Evolutionary conservation across 2,329 filamentous ascomycete genomes (phyloP).

Genomic region (Metarhizium humberi): DNA sequence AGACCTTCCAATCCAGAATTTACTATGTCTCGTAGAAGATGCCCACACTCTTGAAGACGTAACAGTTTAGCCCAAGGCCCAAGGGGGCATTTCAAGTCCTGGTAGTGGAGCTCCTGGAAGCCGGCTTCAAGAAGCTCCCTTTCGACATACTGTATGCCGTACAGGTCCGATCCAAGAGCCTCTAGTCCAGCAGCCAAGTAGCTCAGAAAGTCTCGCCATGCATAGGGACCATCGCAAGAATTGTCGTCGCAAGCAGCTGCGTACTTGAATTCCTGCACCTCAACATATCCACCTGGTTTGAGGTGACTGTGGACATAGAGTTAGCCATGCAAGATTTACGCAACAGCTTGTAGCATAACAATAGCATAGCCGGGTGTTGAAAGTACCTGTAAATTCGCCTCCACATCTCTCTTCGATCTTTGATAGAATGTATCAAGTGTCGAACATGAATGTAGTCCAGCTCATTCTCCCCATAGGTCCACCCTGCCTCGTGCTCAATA

Average conservation of each 20-base stretch:
- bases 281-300: conserved; percentile 42
- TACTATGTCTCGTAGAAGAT: conserved; percentile 33
- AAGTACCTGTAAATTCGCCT: conserved; percentile 32
- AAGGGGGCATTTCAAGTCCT: conserved; percentile 36
- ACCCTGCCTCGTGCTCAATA: conserved; percentile 40
- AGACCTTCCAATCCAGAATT: conserved; percentile 31
- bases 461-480: conserved; percentile 33
- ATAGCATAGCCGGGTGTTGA: not conserved
- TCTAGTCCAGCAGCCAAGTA: conserved; percentile 31
- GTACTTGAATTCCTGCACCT: conserved; percentile 38
- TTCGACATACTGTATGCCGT: conserved; percentile 27
- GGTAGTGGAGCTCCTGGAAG: conserved; percentile 30
- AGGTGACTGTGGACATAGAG: conserved; percentile 29
- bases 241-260: conserved; percentile 33
- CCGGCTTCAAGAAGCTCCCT: conserved; percentile 29
- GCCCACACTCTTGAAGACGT: conserved; percentile 34
- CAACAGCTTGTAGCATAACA: not conserved
- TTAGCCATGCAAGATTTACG: not conserved
- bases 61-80: conserved; percentile 37
- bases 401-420: conserved; percentile 30
- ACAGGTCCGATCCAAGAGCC: conserved; percentile 31
- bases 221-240: conserved; percentile 33
- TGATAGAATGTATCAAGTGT: conserved; percentile 35
- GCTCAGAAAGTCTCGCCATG: conserved; percentile 35
- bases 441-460: conserved; percentile 43